Conservation (phyloP, 352 stramenopile species). For the Aphanomyces invadans region DNA sequence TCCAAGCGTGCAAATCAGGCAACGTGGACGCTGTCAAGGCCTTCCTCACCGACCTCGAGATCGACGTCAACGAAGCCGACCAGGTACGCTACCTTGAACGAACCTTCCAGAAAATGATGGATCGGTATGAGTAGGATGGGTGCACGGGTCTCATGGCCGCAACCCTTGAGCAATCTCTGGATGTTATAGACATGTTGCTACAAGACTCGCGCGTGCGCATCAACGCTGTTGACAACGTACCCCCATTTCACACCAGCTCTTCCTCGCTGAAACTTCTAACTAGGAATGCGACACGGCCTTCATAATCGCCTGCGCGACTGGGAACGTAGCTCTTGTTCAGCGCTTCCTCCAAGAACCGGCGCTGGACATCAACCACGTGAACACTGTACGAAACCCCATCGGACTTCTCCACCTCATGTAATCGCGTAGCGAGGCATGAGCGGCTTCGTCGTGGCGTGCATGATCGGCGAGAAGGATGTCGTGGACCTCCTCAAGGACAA, state of each 20-base stretch:
- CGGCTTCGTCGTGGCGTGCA: slow-evolving; percentile 5
- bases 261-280: background rate
- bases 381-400: background rate
- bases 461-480: background rate
- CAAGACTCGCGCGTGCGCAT: background rate
- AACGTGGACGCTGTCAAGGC: slow-evolving; percentile 4
- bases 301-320: slow-evolving; percentile 6
- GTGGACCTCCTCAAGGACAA: slow-evolving; percentile 1
- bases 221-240: background rate
- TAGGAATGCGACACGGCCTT: slow-evolving; percentile 2
- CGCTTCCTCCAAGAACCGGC: slow-evolving; percentile 2
- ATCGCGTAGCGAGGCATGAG: slow-evolving; percentile 8
- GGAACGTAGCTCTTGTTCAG: background rate
- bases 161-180: background rate
- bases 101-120: too few relatives aligned
- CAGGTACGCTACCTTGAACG: too few relatives aligned
- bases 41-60: background rate
- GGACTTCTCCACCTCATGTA: background rate
- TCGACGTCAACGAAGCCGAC: slow-evolving; percentile 3
- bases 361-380: slow-evolving; percentile 1
- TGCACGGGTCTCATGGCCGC: slow-evolving; percentile 4
- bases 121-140: too few relatives aligned
- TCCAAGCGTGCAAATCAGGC: background rate
- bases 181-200: background rate
- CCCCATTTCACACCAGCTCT: background rate